phyloP scores from a whole-genome alignment of 768 basidiomycete species.

The Mycena indigotica region DNA sequence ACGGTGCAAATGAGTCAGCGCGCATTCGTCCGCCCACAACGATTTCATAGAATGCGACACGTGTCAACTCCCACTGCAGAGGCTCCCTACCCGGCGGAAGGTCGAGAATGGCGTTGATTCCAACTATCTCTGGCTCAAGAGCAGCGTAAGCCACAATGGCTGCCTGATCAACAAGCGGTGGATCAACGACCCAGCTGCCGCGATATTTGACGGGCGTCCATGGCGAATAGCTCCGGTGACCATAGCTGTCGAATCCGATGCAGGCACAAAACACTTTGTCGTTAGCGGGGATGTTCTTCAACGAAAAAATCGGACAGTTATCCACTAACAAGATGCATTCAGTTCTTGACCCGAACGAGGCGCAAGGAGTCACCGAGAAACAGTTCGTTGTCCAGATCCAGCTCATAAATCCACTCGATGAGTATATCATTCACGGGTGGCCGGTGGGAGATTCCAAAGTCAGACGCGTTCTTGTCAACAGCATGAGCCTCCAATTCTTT shows the following conservation, averaged over 20 bases:
- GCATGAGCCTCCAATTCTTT: constrained; percentile 7
- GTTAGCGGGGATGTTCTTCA: constrained; percentile 17
- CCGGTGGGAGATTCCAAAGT: background rate
- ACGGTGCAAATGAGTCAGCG: background rate
- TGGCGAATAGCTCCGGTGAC: constrained; percentile 8
- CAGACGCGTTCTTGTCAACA: background rate
- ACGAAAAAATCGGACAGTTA: constrained; percentile 2
- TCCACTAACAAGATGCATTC: too few species aligned
- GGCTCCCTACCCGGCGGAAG: constrained; percentile 1
- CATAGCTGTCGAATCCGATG: constrained; percentile 25
- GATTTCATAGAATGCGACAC: constrained; percentile 20
- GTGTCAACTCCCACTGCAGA: constrained; percentile 10
- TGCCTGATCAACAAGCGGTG: constrained; percentile 15
- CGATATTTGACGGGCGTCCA: constrained; percentile 20
- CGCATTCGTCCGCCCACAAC: constrained; percentile 17
- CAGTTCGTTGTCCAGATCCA: constrained; percentile 32
- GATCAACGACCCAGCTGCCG: constrained; percentile 23
- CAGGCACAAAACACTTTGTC: constrained; percentile 12
- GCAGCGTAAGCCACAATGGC: constrained; percentile 13
- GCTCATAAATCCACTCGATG: constrained; percentile 33
- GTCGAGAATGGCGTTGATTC: background rate
- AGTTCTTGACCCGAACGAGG: too few species aligned
- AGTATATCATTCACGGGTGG: constrained; percentile 22
- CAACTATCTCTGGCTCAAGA: too few species aligned
- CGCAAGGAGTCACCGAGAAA: constrained; percentile 29